Evolutionary conservation across 306 rosid species (phyloP), one percentile per base, ranked within the genome.

Genomic region (Crotalaria pallida): DNA sequence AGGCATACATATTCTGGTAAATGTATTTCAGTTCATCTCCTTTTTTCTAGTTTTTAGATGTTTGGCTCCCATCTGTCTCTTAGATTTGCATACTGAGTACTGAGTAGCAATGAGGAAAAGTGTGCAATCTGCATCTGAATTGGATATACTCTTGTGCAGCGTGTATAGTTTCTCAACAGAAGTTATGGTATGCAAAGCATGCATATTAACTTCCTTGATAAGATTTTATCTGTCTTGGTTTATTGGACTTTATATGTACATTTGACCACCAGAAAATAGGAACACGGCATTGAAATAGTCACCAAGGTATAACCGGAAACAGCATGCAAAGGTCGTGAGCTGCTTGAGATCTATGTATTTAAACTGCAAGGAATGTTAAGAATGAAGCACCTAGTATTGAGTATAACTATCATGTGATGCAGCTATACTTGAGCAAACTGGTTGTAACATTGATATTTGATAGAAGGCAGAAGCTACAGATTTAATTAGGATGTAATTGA

Each of bases 1-100:
- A 69, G 52, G 55, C 49, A 61, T 68, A 31, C 62, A 40, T 61
- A 33, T 56, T 61, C 23, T 49, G 60, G 62, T 53, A 29, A 58
- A 17, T 77, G 44, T 62, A 44, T 53, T 44, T 70, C 53, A 19
- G 60, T 41, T 43, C 47, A 45, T 60, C 58, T 65, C 5, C 0
- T 56, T 17, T 33, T 34, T 55, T 53, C 44, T 63, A 26, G 22
- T 29, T 10, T 29, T 10, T 8, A n/a, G 18, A 53, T 73, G 57
- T 33, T 53, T 45, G 11, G 59, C 43, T 69, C 33, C 38, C 19
- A 8, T 45, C 1, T 13, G 1, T 27, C 10, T 61, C 1, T 0
- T 57, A 18, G 13, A 29, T 52, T 69, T 41, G 18, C 13, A 15
- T 36, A 58, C 12, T 12, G 44, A 38, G 44, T 2, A 38, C 15